Evolutionary conservation across 2,329 filamentous ascomycete species (phyloP), one percentile per base, ranked within the genome.

Genomic region (Exophiala dermatitidis): DNA sequence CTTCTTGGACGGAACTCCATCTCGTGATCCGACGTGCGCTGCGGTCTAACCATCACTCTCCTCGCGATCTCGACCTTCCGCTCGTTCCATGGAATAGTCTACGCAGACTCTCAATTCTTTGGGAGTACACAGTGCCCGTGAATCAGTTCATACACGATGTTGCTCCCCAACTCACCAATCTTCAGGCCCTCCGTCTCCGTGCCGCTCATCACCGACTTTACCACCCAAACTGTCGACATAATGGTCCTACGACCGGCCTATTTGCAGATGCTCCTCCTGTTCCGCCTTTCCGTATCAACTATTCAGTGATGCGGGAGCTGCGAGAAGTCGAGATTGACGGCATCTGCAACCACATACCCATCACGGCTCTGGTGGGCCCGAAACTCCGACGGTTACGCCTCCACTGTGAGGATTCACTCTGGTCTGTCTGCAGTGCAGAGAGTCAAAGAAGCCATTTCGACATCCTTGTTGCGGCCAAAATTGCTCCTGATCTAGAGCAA

Each of bases 311-410:
- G 49, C 31, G 46, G 7, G 26, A 50, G 7, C 50, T 63, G 1
- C 44, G 50, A n/a, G 54, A 58, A 28, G 56, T 63, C 8, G 57
- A 60, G 45, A 60, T 63, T 29, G 53, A 61, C 19, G 60, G 60
- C 10, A 63, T 60, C 26, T 59, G 59, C 49, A 57, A 54, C 29
- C 58, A 61, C 42, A 50, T 63, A 8, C 56, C 61, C 4, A 62
- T 63, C 10, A 10, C 38, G 26, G 46, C 52, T 31, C 38, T 63
- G 32, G 40, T 60, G 8, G 56, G 53, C 5, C 28, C 38, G 1
- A 54, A 48, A 26, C 46, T 63, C 1, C 48, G 52, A 19, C 41
- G 44, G 19, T 50, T 63, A 7, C 53, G 58, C 7, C 48, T 61
- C 3, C 59, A 61, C 30, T 38, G 55, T 26, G 55, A 56, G 19